Percentiles rank a stretch among this genome's conserved stretches.
Evolutionary conservation across 1,139 yeast genomes (phyloP).

Genomic region (Hyphopichia khmerensis): DNA sequence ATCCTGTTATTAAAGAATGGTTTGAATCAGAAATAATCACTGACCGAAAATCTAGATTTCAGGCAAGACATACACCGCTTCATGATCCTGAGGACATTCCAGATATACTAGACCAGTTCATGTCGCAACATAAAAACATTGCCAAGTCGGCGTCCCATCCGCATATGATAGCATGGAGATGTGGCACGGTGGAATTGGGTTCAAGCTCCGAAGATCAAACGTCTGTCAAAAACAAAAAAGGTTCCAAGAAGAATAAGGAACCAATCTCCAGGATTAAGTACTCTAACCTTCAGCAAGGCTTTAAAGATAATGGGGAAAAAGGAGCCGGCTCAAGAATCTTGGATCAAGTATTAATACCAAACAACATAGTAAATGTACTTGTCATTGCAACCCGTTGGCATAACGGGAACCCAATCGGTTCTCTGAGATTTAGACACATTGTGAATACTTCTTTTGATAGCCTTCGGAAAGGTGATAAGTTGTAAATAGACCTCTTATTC

Average conservation of each 20-base stretch:
- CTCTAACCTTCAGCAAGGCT: conserved; percentile 49
- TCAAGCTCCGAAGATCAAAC: no score
- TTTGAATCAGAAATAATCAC: conserved; percentile 24
- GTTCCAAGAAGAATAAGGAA: conserved; percentile 7
- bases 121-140: conserved; percentile 36
- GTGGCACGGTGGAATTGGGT: conserved; percentile 23
- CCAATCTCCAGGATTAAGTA: conserved; percentile 2
- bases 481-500: no score
- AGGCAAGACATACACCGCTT: conserved; percentile 52
- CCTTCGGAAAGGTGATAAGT: conserved; percentile 16
- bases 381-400: conserved; percentile 73
- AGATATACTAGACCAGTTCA: conserved; percentile 33
- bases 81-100: conserved; percentile 36
- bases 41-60: conserved; percentile 60
- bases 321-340: conserved; percentile 62
- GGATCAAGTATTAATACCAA: conserved; percentile 40
- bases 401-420: conserved; percentile 67
- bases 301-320: conserved; percentile 61
- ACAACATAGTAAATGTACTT: conserved; percentile 49
- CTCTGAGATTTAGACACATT: conserved; percentile 63
- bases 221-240: background rate
- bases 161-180: conserved; percentile 68
- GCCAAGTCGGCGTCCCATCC: conserved; percentile 60
- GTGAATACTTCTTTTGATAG: conserved; percentile 51
- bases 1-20: conserved; percentile 19